Base-by-base conservation (phyloP, 2,329 filamentous ascomycete genomes). In the Alternaria postmessia region DNA sequence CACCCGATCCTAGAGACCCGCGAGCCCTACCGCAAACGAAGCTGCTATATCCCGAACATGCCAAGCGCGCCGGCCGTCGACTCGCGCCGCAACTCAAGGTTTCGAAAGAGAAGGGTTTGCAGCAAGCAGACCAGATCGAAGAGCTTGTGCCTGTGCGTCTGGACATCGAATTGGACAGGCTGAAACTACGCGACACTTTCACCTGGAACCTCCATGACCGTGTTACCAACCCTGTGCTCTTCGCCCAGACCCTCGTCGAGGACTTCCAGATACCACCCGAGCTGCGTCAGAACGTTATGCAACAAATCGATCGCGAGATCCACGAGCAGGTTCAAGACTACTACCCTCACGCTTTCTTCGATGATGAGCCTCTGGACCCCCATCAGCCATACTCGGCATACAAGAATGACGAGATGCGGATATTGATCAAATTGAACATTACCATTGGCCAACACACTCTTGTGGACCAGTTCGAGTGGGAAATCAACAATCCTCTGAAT, bases 401-500 rank as follows among this genome's bases (percentile, higher is more conserved):
- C 83, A 98, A 98, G 80, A 97, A 99, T 75, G 95, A 99, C 76
- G 95, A 99, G 81, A 97, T 99, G 94, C 91, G 95, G 51, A 91
- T 99, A 68, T 82, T 96, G 43, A 88, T 99, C 79, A 98, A 97
- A 79, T 85, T 99, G 51, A 97, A 98, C 79, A 97, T 99, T 73
- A 98, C 95, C 7, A 97, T 99, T 74, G 95, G 94, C 41, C 91
- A 92, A 65, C 92, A 96, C 74, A 98, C 94, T 0, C 84, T 99
- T 26, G 90, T 97, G 36, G 95, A 99, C 73, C 95, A 98, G 76
- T 98, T 99, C 63, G 95, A 99, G 79, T 99, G 95, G 95, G 95
- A 99, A 71, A 93, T 98, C 76, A 98, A 98, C 80, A 96, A 97
- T 76, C 91, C 94, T 0, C 82, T 90, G 55, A 99, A 99, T 78